Evolutionary conservation across 768 basidiomycete species (phyloP).

Genomic region (Cytidiella melzeri): DNA sequence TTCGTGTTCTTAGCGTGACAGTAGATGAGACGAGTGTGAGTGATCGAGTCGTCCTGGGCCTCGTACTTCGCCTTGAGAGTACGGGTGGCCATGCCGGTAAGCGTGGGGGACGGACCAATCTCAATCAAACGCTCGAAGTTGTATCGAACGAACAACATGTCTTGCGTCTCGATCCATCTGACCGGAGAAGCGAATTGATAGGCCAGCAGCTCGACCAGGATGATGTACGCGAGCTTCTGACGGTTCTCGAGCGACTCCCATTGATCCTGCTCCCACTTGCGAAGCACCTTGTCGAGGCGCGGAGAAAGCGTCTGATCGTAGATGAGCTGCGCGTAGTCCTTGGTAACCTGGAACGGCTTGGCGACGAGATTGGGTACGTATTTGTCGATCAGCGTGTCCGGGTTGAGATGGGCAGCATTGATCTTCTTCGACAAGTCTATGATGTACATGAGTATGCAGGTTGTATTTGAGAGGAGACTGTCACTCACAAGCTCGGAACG

Average conservation of each 20-base stretch:
- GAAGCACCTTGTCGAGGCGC: constrained; percentile 89
- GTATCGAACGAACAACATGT: constrained; percentile 82
- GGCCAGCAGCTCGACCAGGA: constrained; percentile 93
- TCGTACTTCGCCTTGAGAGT: constrained; percentile 95
- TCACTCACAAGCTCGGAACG: constrained; percentile 88
- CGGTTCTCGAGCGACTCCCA: constrained; percentile 82
- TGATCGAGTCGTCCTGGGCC: constrained; percentile 76
- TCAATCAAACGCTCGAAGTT: constrained; percentile 92
- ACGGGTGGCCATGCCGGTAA: constrained; percentile 90
- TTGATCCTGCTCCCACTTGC: constrained; percentile 85
- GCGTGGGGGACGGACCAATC: constrained; percentile 91
- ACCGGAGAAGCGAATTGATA: constrained; percentile 99
- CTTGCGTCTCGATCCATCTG: constrained; percentile 99
- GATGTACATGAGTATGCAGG: no score
- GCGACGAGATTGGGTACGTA: constrained; percentile 98
- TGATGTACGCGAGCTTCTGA: constrained; percentile 91
- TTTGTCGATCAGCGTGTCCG: constrained; percentile 89
- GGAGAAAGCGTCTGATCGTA: constrained; percentile 97
- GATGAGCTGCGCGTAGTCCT: constrained; percentile 88
- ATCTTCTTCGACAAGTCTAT: constrained; percentile 97
- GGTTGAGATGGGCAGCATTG: constrained; percentile 83
- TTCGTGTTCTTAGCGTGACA: constrained; percentile 95
- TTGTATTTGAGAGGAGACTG: background rate
- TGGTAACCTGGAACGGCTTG: constrained; percentile 75
- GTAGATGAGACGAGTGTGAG: constrained; percentile 71